A percentile compares a stretch with the other conserved stretches of the same genome.
phyloP scores from a whole-genome alignment of 345 rosid species.

The Eucalyptus camaldulensis region DNA sequence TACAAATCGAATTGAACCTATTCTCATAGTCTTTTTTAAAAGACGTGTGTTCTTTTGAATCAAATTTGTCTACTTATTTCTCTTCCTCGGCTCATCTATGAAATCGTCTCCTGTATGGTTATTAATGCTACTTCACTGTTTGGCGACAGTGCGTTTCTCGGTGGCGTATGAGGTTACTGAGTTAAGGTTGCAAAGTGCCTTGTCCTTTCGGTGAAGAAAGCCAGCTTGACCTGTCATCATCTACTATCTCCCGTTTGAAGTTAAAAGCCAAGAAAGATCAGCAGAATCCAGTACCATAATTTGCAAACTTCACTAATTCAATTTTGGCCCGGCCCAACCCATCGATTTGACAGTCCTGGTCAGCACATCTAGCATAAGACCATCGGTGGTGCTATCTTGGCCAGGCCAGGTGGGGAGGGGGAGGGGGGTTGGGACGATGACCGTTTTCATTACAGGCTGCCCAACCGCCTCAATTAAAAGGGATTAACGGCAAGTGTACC shows the following conservation, averaged over 20 bases:
- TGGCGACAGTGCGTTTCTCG: background rate
- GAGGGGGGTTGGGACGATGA: background rate
- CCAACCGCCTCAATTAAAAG: background rate
- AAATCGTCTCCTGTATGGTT: background rate
- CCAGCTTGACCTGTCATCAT: background rate
- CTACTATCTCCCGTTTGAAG: no score
- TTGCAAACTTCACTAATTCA: background rate
- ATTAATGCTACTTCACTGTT: background rate
- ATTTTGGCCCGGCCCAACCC: background rate
- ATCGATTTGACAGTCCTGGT: background rate
- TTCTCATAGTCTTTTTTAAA: no score
- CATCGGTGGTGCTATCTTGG: background rate
- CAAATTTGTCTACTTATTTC: background rate
- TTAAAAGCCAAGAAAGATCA: background rate
- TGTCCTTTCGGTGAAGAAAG: background rate
- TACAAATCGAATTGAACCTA: rapidly evolving
- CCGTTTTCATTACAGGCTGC: background rate
- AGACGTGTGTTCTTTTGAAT: background rate
- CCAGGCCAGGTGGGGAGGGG: background rate
- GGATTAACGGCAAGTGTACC: background rate
- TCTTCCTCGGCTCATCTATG: background rate
- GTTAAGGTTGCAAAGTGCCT: background rate
- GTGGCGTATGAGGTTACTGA: background rate
- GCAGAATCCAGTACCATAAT: background rate
- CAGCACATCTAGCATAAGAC: background rate